phyloP scores from a whole-genome alignment of 23 red algal species.

The Agarophyton chilense region DNA sequence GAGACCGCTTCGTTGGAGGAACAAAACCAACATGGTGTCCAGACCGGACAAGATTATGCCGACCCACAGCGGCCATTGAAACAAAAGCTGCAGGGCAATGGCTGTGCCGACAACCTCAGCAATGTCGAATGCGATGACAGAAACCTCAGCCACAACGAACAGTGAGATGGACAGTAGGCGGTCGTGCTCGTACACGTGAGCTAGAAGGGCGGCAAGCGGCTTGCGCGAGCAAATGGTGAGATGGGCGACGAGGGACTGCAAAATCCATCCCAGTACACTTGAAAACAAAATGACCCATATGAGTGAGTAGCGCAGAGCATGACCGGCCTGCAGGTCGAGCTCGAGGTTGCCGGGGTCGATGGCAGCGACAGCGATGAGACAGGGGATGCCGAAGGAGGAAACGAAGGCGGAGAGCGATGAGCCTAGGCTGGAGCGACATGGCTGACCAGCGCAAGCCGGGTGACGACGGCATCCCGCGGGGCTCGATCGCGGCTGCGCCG shows the following conservation, averaged over 20 bases:
- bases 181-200: constrained; percentile 59
- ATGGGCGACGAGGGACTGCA: constrained; percentile 76
- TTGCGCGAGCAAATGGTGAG: constrained; percentile 75
- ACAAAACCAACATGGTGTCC: constrained; percentile 86
- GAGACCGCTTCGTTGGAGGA: constrained; percentile 78
- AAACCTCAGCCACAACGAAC: constrained; percentile 67
- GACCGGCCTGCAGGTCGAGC: constrained; percentile 79
- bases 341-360: constrained; percentile 87
- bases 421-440: not conserved
- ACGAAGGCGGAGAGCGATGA: not conserved
- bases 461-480: too few relatives aligned
- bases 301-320: constrained; percentile 68
- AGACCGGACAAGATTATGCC: constrained; percentile 77
- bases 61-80: constrained; percentile 75
- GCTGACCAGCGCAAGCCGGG: too few relatives aligned
- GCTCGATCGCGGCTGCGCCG: too few relatives aligned
- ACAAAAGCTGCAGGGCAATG: constrained; percentile 74
- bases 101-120: constrained; percentile 96
- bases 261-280: constrained; percentile 70
- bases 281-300: constrained; percentile 89
- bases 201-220: constrained; percentile 79
- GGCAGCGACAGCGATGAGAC: constrained; percentile 67
- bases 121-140: constrained; percentile 89
- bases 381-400: constrained; percentile 50
- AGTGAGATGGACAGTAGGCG: constrained; percentile 24